These are phyloP conservation scores for Mycena galopus DNA, from an alignment of 768 basidiomycete species.

Conservation along the genomic window DNA sequence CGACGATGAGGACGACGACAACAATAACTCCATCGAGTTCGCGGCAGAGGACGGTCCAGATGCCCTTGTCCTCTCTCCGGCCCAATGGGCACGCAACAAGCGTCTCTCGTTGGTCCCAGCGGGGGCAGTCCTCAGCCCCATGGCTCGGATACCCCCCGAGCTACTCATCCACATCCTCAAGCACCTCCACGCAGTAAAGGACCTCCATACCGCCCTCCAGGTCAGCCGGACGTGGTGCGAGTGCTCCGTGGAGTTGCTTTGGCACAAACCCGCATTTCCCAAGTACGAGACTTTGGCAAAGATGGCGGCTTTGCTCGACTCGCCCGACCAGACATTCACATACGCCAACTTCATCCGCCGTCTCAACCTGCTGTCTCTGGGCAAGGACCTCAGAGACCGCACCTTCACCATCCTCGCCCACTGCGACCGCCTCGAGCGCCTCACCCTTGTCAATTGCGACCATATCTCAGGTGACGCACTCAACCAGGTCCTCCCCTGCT, in stretches of 20 bases:
- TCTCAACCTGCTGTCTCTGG: slow-evolving; percentile 87
- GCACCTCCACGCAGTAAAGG: slow-evolving; percentile 78
- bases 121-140: slow-evolving; percentile 62
- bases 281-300: slow-evolving; percentile 78
- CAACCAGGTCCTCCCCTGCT: slow-evolving; percentile 71
- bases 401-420: slow-evolving; percentile 77
- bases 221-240: slow-evolving; percentile 96
- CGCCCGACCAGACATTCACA: slow-evolving; percentile 81
- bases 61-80: slow-evolving; percentile 66
- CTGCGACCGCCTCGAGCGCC: slow-evolving; percentile 88
- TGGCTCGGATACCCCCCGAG: slow-evolving; percentile 86
- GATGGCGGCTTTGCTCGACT: slow-evolving; percentile 80
- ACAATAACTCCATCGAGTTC: slow-evolving; percentile 55
- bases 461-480: slow-evolving; percentile 76
- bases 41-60: slow-evolving; percentile 63
- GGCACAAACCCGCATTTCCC: slow-evolving; percentile 89
- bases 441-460: slow-evolving; percentile 87
- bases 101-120: slow-evolving; percentile 38
- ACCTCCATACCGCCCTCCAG: slow-evolving; percentile 80
- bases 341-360: slow-evolving; percentile 92
- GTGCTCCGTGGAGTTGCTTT: slow-evolving; percentile 93
- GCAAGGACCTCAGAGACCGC: slow-evolving; percentile 77
- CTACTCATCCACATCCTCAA: slow-evolving; percentile 94
- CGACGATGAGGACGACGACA: slow-evolving; percentile 77
- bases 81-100: slow-evolving; percentile 70